Conservation (phyloP, 2,329 filamentous ascomycete species). For the Penicillium vulpinum region DNA sequence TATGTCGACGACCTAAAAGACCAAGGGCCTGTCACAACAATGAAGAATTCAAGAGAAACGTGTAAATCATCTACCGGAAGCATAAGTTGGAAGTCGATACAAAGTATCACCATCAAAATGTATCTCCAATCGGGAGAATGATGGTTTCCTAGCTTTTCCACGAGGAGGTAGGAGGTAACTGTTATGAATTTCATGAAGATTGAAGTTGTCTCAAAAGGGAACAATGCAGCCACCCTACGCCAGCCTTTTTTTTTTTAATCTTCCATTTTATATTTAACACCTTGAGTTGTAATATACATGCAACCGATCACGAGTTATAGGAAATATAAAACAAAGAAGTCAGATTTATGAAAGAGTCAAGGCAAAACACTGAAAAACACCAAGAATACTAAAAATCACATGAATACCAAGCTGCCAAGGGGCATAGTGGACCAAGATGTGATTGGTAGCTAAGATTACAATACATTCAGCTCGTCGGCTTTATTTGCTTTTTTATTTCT, state of each 20-base stretch:
- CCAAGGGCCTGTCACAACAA: neutral
- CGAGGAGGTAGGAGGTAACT: neutral
- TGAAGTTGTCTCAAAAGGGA: neutral
- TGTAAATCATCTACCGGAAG: neutral
- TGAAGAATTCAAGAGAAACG: too few relatives aligned
- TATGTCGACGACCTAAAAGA: neutral
- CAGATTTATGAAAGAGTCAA: too few relatives aligned
- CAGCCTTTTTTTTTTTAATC: neutral
- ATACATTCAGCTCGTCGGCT: neutral
- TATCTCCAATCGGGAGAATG: neutral
- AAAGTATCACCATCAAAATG: neutral
- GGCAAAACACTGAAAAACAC: neutral
- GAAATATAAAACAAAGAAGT: too few relatives aligned
- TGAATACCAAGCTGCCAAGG: too few relatives aligned
- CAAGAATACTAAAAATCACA: too few relatives aligned
- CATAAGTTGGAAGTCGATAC: neutral
- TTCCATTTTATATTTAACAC: too few relatives aligned
- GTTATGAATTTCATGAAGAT: neutral
- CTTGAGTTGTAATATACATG: too few relatives aligned
- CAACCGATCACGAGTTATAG: too few relatives aligned
- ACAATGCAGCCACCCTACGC: neutral
- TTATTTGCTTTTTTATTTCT: neutral
- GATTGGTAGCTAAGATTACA: neutral
- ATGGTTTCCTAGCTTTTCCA: neutral
- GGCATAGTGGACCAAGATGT: neutral